Base-by-base conservation (phyloP, 306 rosid genomes). In the Pyrus betulifolia region DNA sequence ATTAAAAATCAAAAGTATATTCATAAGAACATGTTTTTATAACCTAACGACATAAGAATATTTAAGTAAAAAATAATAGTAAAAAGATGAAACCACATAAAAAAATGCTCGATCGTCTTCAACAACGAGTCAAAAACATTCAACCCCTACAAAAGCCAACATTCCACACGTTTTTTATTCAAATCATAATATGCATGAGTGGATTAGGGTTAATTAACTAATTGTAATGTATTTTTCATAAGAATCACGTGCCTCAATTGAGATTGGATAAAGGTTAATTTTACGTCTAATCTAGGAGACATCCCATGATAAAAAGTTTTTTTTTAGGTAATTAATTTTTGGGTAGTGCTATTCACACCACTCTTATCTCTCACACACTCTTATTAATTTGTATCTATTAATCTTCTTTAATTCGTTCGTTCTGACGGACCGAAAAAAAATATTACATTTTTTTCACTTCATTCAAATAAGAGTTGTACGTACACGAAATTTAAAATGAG, bases 211-310 rank as follows among this genome's bases (percentile, higher is more conserved):
- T 63, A 17, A 19, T 17, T 19, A 15, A 64, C 19, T 70, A 35
- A 52, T 27, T 21, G 13, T 17, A 33, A 21, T 55, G 31, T 21
- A 30, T 23, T 13, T 14, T 25, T 69, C 82, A 74, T 14, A 42
- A 42, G 69, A 78, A 69, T 11, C 82, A 78, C 70, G 80, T 69
- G 82, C 70, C 62, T 7, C 22, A 74, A 54, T 67, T 28, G 33
- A 61, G 23, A 59, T 4, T 55, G 55, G 22, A 40, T 5, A 40
- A 5, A 25, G 12, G 15, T 8, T 44, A 11, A 40, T 28, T 12
- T 8, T 21, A 38, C 14, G 11, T n/a, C 13, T 52, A 10, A 72
- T 38, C 46, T 55, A 38, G 68, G 11, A 51, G 38, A 19, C 58
- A 51, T 55, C 21, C 76, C 76, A 51, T 57, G 55, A 31, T 51